Evolutionary conservation across 495 filamentous ascomycete genomes (phyloP), one percentile per base, ranked within the genome.

Genomic region (Hypoxylon perforatum): DNA sequence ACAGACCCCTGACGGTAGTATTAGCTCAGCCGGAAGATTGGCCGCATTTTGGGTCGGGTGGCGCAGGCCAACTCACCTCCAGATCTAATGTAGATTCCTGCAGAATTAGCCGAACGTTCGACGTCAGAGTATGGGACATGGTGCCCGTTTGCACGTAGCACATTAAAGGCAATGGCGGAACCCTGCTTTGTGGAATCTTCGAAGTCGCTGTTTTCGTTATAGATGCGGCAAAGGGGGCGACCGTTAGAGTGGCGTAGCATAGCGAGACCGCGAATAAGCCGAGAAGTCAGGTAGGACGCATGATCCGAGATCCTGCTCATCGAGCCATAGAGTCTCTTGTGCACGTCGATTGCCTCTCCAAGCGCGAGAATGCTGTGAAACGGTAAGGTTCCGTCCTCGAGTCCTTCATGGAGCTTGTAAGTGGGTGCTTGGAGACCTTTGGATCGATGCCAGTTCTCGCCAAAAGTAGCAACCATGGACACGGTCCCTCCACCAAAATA

Each of bases 401-500:
- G 81, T 17, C 79, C 80, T 44, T 91, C 87, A 61, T 92, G 90
- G 3, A 92, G 72, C 36, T 74, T 73, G 18, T 76, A 75, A 44
- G 66, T 68, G 23, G 65, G 66, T 14, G 62, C 60, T 54, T 78
- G 76, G 17, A 78, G 52, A 30, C 84, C 80, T 64, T 88, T 92
- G 41, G 74, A 86, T 25, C 82, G 79, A 75, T 90, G 88, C 87
- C 88, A 93, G n/a, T 81, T 80, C 23, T 83, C 78, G 11, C 82
- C 81, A 19, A 83, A 75, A 48, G 80, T 81, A 14, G 83, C 84
- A 22, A 93, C 82, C 82, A 91, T 86, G 46, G 88, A 87, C 18
- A 93, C 89, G 1, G 91, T 92, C 6, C 91, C 91, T 9, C 91
- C 91, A 28, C 91, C 91, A 70, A 94, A 94, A 71, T 90, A 93